Conservation (phyloP, 2,329 filamentous ascomycete species). For the Grosmannia serpens region DNA sequence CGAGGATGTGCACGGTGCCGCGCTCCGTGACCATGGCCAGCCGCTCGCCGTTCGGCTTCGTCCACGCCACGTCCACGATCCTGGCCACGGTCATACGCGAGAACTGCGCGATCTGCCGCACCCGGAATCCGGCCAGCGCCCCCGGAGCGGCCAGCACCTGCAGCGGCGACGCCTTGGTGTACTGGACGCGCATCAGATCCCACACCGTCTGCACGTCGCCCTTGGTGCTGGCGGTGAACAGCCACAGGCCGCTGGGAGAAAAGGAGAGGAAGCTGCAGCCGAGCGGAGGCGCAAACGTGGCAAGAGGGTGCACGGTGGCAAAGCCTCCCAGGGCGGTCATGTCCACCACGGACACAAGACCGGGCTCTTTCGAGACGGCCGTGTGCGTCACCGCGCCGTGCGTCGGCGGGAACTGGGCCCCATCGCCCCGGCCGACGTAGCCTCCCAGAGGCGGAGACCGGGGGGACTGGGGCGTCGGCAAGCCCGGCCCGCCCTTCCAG, state of each 20-base stretch:
- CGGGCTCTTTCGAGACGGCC: conserved; percentile 49
- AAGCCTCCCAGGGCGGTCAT: conserved; percentile 45
- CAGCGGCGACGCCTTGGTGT: conserved; percentile 49
- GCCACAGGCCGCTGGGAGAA: conserved; percentile 57
- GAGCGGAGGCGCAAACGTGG: conserved; percentile 58
- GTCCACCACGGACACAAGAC: conserved; percentile 66
- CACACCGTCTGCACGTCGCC: conserved; percentile 76
- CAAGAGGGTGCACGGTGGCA: conserved; percentile 47
- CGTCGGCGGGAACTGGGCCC: conserved; percentile 59
- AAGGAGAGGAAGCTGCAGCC: conserved; percentile 77
- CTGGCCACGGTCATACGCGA: conserved; percentile 84
- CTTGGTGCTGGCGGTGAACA: conserved; percentile 72
- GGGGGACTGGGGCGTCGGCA: conserved; percentile 26
- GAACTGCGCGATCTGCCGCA: conserved; percentile 80
- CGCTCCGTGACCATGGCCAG: conserved; percentile 85
- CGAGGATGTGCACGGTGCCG: conserved; percentile 88
- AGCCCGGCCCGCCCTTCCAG: conserved; percentile 48
- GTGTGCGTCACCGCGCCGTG: conserved; percentile 52
- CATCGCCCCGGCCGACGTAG: conserved; percentile 29
- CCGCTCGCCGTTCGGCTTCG: conserved; percentile 66
- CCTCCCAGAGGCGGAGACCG: conserved; percentile 27
- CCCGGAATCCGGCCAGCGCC: conserved; percentile 43
- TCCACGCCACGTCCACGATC: conserved; percentile 85
- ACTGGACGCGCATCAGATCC: conserved; percentile 60
- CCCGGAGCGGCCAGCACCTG: conserved; percentile 33